These are phyloP conservation scores for Ulota crispa DNA, from an alignment of 225 moss, liverwort and hornwort genomes.

Conservation along the genomic window DNA sequence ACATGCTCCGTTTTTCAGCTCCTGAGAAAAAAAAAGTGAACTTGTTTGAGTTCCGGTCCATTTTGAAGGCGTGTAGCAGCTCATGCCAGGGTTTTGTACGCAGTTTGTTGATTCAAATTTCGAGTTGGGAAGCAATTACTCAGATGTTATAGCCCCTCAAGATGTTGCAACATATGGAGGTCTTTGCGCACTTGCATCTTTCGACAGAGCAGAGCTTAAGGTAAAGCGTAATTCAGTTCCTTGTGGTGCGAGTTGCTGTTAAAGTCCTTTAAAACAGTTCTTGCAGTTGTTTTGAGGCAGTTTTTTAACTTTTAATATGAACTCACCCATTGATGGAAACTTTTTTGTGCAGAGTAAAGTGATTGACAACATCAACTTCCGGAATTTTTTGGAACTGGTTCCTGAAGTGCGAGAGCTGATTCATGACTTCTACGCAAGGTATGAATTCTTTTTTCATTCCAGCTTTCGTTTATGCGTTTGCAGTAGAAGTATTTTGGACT, in stretches of 20 bases:
- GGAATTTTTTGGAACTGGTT: conserved; percentile 94
- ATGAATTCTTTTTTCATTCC: not conserved
- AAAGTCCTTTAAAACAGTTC: not conserved
- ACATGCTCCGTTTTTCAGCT: conserved; percentile 24
- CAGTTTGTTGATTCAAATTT: conserved; percentile 99
- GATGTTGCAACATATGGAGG: conserved; percentile 99
- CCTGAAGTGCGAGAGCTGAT: conserved; percentile 99
- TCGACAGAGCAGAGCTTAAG: conserved; percentile 98
- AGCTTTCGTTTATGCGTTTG: not conserved
- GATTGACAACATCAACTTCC: conserved; percentile 96
- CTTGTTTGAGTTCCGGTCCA: conserved; percentile 18
- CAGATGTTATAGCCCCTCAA: conserved; percentile 96
- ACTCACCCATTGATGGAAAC: not conserved
- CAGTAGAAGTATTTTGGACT: not conserved
- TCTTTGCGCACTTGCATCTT: conserved; percentile 96
- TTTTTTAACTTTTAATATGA: not conserved
- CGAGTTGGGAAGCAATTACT: conserved; percentile 90
- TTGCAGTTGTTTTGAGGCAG: not conserved
- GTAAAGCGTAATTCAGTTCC: conserved; percentile 31
- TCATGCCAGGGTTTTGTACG: conserved; percentile 39
- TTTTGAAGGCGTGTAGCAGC: conserved; percentile 33
- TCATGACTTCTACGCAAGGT: conserved; percentile 98
- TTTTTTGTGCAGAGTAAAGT: conserved; percentile 75
- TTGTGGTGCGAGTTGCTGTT: not conserved
- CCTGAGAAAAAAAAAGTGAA: conserved; percentile 14